phyloP scores from a whole-genome alignment of 306 rosid species.

The Cercis canadensis region DNA sequence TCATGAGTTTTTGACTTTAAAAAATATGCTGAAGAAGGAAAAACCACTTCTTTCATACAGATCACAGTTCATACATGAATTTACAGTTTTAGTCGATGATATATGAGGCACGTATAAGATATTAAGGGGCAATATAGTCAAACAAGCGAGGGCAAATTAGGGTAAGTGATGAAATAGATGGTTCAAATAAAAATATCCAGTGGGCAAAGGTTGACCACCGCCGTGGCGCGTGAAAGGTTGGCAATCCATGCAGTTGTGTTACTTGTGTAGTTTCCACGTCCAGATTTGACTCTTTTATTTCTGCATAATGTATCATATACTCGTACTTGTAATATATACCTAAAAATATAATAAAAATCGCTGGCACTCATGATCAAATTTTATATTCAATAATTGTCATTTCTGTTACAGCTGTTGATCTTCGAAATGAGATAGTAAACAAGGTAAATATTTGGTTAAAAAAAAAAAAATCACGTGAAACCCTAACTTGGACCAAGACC shows the following conservation, averaged over 20 bases:
- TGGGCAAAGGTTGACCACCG: slow-evolving; percentile 59
- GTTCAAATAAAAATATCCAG: neutral
- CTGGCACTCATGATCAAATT: neutral
- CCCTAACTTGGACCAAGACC: slow-evolving; percentile 58
- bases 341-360: neutral
- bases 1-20: too few relatives aligned
- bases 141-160: slow-evolving; percentile 27
- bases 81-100: slow-evolving; percentile 32
- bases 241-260: slow-evolving; percentile 64
- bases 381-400: slow-evolving; percentile 29
- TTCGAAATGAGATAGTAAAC: too few relatives aligned
- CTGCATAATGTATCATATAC: slow-evolving; percentile 28
- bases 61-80: slow-evolving; percentile 32
- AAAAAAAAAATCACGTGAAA: slow-evolving; percentile 37
- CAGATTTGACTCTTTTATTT: slow-evolving; percentile 31
- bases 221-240: slow-evolving; percentile 71
- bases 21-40: slow-evolving; percentile 20
- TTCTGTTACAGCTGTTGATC: slow-evolving; percentile 34
- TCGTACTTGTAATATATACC: neutral
- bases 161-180: neutral
- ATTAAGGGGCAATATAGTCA: slow-evolving; percentile 40
- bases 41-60: neutral
- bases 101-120: neutral
- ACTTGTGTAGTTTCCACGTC: too few relatives aligned
- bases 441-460: too few relatives aligned